Evolutionary conservation across 257 asterid genomes (phyloP).

Genomic region (Jacaranda copaia): DNA sequence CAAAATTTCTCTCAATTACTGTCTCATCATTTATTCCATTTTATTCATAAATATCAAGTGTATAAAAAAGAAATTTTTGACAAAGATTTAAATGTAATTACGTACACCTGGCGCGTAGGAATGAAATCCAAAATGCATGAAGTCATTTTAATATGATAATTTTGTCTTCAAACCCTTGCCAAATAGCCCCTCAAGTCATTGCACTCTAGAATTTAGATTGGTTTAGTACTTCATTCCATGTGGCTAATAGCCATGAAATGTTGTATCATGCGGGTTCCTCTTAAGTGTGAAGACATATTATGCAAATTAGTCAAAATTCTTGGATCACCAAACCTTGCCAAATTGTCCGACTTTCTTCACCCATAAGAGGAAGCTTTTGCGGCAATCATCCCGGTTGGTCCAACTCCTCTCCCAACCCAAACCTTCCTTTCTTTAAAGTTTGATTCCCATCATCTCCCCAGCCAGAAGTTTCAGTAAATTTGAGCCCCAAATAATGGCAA

Average conservation of each 20-base stretch:
- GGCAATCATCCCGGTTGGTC: slow-evolving; percentile 51
- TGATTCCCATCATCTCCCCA: slow-evolving; percentile 11
- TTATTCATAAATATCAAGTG: too few species aligned
- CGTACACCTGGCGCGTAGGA: too few species aligned
- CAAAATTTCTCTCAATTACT: too few species aligned
- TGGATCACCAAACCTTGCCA: slow-evolving; percentile 58
- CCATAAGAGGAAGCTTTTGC: slow-evolving; percentile 33
- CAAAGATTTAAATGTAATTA: too few species aligned
- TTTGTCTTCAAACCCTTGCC: too few species aligned
- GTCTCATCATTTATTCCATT: too few species aligned
- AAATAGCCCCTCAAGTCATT: too few species aligned
- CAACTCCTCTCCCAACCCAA: slow-evolving; percentile 53
- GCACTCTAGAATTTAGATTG: neutral
- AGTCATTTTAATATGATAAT: too few species aligned
- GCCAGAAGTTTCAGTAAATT: slow-evolving; percentile 20
- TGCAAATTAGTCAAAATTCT: slow-evolving; percentile 36
- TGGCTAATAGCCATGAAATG: slow-evolving; percentile 18
- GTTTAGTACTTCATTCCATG: neutral
- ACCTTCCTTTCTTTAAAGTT: slow-evolving; percentile 40
- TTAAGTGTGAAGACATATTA: neutral
- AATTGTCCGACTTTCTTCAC: slow-evolving; percentile 40
- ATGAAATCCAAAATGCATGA: too few species aligned
- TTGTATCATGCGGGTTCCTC: neutral
- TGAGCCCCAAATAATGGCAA: slow-evolving; percentile 47
- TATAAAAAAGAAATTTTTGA: too few species aligned